Percentiles rank a stretch among this genome's conserved stretches.
These are phyloP conservation scores for Dipodascopsis tothii DNA, from an alignment of 805 yeast species.

Conservation along the genomic window DNA sequence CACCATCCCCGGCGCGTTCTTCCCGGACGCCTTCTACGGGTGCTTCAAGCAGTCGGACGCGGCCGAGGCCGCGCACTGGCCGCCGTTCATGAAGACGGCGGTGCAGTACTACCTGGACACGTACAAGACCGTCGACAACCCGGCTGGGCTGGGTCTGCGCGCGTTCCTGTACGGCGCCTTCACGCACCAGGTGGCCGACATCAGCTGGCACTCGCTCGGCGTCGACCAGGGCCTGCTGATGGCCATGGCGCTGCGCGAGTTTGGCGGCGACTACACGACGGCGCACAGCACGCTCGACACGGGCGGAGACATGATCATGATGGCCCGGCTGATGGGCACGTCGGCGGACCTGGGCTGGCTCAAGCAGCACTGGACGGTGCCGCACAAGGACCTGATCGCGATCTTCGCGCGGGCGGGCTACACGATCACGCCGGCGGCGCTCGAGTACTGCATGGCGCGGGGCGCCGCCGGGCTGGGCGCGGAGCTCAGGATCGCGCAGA, in stretches of 20 bases:
- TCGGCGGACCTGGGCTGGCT: slow-evolving; percentile 29
- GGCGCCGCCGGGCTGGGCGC: slow-evolving; percentile 47
- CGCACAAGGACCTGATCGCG: slow-evolving; percentile 39
- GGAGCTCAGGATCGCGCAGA: slow-evolving; percentile 36
- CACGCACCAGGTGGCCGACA: slow-evolving; percentile 57
- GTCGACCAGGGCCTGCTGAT: slow-evolving; percentile 49
- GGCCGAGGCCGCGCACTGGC: slow-evolving; percentile 67
- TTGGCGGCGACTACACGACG: slow-evolving; percentile 39
- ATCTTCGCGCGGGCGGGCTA: slow-evolving; percentile 38
- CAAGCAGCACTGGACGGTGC: slow-evolving; percentile 37
- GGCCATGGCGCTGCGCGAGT: slow-evolving; percentile 47
- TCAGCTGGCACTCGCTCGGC: slow-evolving; percentile 60
- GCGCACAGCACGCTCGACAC: slow-evolving; percentile 54
- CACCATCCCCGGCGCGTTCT: slow-evolving; percentile 53
- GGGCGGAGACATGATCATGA: slow-evolving; percentile 54
- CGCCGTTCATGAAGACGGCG: slow-evolving; percentile 48
- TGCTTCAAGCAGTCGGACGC: slow-evolving; percentile 46
- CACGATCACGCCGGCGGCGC: slow-evolving; percentile 30
- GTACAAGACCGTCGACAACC: slow-evolving; percentile 23
- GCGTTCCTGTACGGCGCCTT: slow-evolving; percentile 54
- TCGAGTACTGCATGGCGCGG: slow-evolving; percentile 46
- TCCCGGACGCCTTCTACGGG: slow-evolving; percentile 61
- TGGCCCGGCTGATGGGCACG: slow-evolving; percentile 36
- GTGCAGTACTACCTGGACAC: slow-evolving; percentile 38
- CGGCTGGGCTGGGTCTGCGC: slow-evolving; percentile 35